phyloP scores from a whole-genome alignment of 768 basidiomycete genomes.

The Pleurotus sapidus region DNA sequence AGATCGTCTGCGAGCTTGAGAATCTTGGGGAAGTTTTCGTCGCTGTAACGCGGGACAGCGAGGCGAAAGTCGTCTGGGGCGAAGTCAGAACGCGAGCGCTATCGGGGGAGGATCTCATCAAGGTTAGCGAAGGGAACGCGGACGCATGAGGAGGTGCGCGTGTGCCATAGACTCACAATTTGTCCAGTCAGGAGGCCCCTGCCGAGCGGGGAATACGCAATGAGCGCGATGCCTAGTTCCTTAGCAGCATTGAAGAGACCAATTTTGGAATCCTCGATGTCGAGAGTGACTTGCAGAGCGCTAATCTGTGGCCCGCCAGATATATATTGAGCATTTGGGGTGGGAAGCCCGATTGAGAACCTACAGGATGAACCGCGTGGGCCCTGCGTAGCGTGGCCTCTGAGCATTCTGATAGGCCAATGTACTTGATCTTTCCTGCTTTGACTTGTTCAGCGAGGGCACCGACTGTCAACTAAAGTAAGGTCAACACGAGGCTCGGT shows the following conservation, averaged over 20 bases:
- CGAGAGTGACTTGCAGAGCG: conserved; percentile 25
- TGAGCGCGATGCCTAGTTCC: not conserved
- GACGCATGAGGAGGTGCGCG: too few relatives aligned
- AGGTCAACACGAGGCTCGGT: not conserved
- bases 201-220: conserved; percentile 1
- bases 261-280: not conserved
- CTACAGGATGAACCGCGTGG: conserved; percentile 39
- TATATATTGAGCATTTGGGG: not conserved
- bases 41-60: not conserved
- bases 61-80: not conserved
- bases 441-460: not conserved
- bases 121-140: not conserved
- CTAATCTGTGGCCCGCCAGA: not conserved
- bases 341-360: not conserved
- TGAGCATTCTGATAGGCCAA: conserved; percentile 8
- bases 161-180: not conserved
- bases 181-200: not conserved
- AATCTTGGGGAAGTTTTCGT: not conserved
- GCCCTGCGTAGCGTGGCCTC: conserved; percentile 40
- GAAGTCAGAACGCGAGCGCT: not conserved
- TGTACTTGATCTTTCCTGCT: conserved; percentile 6
- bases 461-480: not conserved
- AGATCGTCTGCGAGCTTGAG: not conserved
- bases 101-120: not conserved
- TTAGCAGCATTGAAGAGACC: not conserved